phyloP scores from a whole-genome alignment of 345 rosid genomes.

The Boechera stricta region DNA sequence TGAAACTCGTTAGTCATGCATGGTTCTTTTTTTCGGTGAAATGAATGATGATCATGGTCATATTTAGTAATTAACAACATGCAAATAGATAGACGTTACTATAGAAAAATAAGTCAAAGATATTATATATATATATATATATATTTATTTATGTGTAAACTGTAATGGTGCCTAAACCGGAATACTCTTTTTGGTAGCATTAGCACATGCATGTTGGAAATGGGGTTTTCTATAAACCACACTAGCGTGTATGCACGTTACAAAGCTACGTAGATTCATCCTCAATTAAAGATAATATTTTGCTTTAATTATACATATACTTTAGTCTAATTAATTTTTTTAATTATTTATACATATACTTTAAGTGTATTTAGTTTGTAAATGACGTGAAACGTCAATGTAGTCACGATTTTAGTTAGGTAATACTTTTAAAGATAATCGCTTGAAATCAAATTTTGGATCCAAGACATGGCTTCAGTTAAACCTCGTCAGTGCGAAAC shows the following conservation, averaged over 20 bases:
- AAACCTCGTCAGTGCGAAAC: neutral
- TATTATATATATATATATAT: no score
- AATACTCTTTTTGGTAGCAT: neutral
- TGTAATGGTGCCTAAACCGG: neutral
- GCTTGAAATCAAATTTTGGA: neutral
- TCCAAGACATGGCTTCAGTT: neutral
- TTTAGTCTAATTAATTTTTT: no score
- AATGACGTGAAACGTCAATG: neutral
- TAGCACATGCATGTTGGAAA: neutral
- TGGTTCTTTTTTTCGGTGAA: no score
- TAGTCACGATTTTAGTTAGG: neutral
- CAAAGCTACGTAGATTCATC: neutral
- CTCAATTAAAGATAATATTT: neutral
- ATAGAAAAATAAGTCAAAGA: no score
- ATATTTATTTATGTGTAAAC: no score
- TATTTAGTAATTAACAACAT: neutral
- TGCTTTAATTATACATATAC: neutral
- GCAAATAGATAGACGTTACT: neutral
- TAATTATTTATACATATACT: no score
- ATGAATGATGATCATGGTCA: neutral
- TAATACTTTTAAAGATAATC: neutral
- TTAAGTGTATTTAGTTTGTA: neutral
- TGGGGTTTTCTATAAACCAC: neutral
- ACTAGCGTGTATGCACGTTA: constrained; percentile 15
- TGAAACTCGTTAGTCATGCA: neutral